Conservation (phyloP, 768 basidiomycete species). For the Cystobasidium tubakii region DNA sequence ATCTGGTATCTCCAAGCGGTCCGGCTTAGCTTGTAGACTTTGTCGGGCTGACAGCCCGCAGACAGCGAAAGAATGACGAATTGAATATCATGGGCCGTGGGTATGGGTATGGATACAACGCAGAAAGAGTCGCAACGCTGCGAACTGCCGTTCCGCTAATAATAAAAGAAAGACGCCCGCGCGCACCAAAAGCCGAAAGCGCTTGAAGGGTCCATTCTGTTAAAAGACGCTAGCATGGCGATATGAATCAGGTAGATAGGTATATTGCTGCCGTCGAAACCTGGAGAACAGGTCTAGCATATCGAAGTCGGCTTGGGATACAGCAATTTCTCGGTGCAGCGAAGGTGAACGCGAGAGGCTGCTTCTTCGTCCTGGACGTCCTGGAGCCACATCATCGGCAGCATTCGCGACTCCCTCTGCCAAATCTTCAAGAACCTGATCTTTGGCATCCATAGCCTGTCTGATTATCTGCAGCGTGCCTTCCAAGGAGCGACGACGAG, state of each 20-base stretch:
- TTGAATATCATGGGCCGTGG: not conserved
- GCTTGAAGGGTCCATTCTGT: too few relatives aligned
- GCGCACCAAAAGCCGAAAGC: too few relatives aligned
- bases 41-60: conserved; percentile 33
- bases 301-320: too few relatives aligned
- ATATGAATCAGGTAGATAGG: too few relatives aligned
- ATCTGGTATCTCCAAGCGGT: conserved; percentile 38
- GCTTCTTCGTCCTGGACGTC: conserved; percentile 29
- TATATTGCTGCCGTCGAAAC: too few relatives aligned
- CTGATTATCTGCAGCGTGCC: conserved; percentile 92
- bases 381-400: conserved; percentile 16
- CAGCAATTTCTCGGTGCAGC: not conserved
- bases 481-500: conserved; percentile 81
- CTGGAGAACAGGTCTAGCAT: too few relatives aligned
- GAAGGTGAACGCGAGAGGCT: conserved; percentile 18
- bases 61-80: conserved; percentile 16
- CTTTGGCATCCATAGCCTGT: conserved; percentile 66
- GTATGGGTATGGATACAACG: not conserved
- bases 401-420: conserved; percentile 32
- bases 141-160: too few relatives aligned
- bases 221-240: too few relatives aligned
- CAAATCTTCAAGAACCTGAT: conserved; percentile 41
- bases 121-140: not conserved
- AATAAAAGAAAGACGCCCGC: too few relatives aligned
- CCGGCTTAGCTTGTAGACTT: conserved; percentile 19